Base-by-base conservation (phyloP, 2,329 filamentous ascomycete species). In the Cyclaneusma minus region DNA sequence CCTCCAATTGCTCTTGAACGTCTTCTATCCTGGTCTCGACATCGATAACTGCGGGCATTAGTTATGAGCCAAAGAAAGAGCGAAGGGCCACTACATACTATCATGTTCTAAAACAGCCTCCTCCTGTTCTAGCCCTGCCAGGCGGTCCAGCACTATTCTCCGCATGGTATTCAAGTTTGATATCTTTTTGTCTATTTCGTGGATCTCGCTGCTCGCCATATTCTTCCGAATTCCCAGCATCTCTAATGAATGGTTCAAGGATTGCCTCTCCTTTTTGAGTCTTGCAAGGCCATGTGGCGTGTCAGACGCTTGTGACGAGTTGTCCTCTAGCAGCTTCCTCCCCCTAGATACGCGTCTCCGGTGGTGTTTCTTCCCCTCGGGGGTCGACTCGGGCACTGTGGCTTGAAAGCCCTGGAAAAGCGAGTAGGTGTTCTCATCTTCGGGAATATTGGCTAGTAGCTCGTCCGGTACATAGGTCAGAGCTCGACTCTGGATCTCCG, bases 321-420 rank as follows among this genome's bases (percentile, higher is more conserved):
- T 62, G 32, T 81, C 75, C 21, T 71, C 65, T 16, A 94, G 55
- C 41, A 91, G 51, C 48, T 84, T 85, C 44, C 83, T 71, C 2
- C 76, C 75, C 37, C 80, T 69, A 6, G 81, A 81, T 21, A 71
- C 66, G 34, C 72, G 70, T 40, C 80, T 68, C 27, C 74, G 57
- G 39, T 71, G 68, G 38, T 68, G 64, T 48, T 76, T 80, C 47
- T 76, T 74, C 38, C 67, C 68, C 35, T 76, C 68, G 10, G 89
- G 79, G 4, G 60, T 62, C 36, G 68, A 52, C 35, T 74, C 68
- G 3, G 85, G 85, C 35, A 93, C 63, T 36, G 74, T 85, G 24
- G 87, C 89, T 55, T 92, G 76, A 52, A 98, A 98, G 38, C 89
- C 89, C 51, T 98, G 82, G 51, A 98, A 95, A 22, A 98, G 63